A percentile compares a stretch with the other conserved stretches of the same genome.
phyloP scores from a whole-genome alignment of 306 rosid species.

The Luffa aegyptiaca region DNA sequence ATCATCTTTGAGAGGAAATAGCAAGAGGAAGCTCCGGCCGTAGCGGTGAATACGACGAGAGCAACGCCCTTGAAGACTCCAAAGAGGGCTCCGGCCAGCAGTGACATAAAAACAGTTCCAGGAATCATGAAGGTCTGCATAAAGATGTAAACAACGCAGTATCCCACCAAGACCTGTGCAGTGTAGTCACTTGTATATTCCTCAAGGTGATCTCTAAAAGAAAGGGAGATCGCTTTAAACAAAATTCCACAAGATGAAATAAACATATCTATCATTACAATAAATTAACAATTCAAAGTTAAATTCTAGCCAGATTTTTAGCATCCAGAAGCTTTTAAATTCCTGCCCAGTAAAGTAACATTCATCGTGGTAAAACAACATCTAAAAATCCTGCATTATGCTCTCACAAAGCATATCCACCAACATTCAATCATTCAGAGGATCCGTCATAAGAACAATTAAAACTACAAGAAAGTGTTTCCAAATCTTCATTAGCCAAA shows the following conservation, averaged over 20 bases:
- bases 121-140: constrained; percentile 99
- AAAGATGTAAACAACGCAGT: constrained; percentile 88
- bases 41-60: constrained; percentile 78
- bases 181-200: constrained; percentile 97
- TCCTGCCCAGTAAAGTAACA: background rate
- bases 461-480: background rate
- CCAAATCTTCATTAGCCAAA: background rate
- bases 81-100: constrained; percentile 94
- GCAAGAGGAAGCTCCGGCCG: constrained; percentile 97
- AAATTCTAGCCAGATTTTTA: background rate
- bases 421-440: background rate
- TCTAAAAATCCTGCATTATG: background rate
- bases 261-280: background rate
- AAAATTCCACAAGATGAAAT: background rate
- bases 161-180: constrained; percentile 90
- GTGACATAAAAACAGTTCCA: constrained; percentile 96
- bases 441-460: background rate
- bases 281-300: background rate
- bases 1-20: constrained; percentile 75
- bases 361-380: background rate
- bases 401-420: background rate
- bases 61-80: constrained; percentile 86
- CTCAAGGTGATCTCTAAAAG: constrained; percentile 78
- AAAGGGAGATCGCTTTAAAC: background rate
- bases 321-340: background rate